Percentiles rank a stretch among this genome's conserved stretches.
These are phyloP conservation scores for Solanum tarijense DNA, from an alignment of 257 asterid species.

Conservation along the genomic window DNA sequence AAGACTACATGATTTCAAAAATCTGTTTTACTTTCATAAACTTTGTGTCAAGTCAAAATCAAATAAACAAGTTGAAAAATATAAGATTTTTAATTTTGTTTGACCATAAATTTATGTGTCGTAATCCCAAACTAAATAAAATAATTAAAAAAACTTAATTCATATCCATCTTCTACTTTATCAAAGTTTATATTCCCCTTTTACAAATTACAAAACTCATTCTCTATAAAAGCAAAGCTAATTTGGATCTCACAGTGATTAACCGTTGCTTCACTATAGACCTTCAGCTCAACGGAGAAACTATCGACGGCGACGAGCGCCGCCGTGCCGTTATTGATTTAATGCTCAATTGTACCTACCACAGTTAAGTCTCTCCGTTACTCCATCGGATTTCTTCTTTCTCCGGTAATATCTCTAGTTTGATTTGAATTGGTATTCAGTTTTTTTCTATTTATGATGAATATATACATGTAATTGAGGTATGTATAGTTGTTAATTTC, in stretches of 20 bases:
- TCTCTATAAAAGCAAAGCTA: not conserved
- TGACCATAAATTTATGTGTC: too few species aligned
- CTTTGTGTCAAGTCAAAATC: not conserved
- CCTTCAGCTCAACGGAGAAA: not conserved
- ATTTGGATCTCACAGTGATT: not conserved
- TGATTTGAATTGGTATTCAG: not conserved
- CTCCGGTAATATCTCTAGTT: not conserved
- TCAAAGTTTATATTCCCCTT: not conserved
- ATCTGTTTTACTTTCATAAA: accelerated
- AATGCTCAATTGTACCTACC: not conserved
- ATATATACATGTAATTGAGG: not conserved
- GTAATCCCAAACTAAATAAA: too few species aligned
- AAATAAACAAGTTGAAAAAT: too few species aligned
- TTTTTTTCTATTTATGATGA: not conserved
- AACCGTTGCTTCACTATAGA: not conserved
- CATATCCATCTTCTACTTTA: not conserved
- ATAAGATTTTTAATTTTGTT: too few species aligned
- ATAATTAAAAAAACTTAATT: not conserved
- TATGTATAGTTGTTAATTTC: not conserved
- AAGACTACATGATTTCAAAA: too few species aligned
- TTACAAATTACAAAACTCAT: not conserved
- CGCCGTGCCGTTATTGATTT: not conserved
- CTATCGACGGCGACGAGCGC: not conserved
- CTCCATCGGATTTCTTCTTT: not conserved
- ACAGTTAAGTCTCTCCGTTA: not conserved